Evolutionary conservation across 176 grass and related monocot genomes (phyloP).

Genomic region (Sorghum bicolor): Sorghum_bicolor_NCBIv3 NC_012872.2:16167001-16167500

Average conservation of each 20-base stretch:
- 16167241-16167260: background rate
- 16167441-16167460: background rate
- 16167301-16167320: background rate
- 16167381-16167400: too few species aligned
- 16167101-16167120: background rate
- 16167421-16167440: background rate
- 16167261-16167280: background rate
- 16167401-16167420: background rate
- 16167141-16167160: background rate
- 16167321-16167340: background rate
- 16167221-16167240: background rate
- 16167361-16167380: too few species aligned
- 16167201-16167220: background rate
- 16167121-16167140: background rate
- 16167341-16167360: too few species aligned
- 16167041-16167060: too few species aligned
- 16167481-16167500: background rate
- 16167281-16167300: background rate
- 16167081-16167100: background rate
- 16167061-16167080: background rate
- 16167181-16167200: background rate
- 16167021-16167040: background rate
- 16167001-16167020: background rate
- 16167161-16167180: too few species aligned
- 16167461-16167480: background rate